These are phyloP conservation scores for Spiraea crenata DNA, from an alignment of 331 rosid species.

Conservation along the genomic window DNA sequence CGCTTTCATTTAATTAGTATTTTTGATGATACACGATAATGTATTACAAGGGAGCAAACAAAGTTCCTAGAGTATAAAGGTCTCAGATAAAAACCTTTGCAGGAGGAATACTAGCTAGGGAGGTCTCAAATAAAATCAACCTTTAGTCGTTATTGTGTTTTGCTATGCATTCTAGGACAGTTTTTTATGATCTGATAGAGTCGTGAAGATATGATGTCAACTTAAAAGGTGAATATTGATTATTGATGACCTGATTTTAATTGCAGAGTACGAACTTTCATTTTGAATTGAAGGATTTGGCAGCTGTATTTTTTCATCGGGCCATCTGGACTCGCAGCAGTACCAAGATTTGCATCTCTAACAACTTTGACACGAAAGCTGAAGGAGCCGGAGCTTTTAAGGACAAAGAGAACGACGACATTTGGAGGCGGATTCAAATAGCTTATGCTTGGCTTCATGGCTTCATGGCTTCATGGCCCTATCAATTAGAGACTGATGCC, in stretches of 20 bases:
- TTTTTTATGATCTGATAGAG: not conserved
- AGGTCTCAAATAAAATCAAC: no score
- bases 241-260: not conserved
- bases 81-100: no score
- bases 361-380: not conserved
- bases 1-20: not conserved
- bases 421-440: not conserved
- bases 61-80: no score
- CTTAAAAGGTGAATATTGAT: not conserved
- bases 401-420: not conserved
- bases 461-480: not conserved
- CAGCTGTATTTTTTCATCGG: not conserved
- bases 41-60: no score
- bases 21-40: no score
- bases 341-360: not conserved
- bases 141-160: not conserved
- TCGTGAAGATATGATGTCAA: not conserved
- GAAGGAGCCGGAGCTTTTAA: not conserved
- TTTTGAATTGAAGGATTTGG: not conserved
- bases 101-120: no score
- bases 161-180: not conserved
- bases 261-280: not conserved
- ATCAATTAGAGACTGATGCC: not conserved
- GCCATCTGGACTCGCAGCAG: not conserved
- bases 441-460: not conserved